Evolutionary conservation across 805 yeast species (phyloP).

Genomic region (Maudiozyma serrabonitensis): DNA sequence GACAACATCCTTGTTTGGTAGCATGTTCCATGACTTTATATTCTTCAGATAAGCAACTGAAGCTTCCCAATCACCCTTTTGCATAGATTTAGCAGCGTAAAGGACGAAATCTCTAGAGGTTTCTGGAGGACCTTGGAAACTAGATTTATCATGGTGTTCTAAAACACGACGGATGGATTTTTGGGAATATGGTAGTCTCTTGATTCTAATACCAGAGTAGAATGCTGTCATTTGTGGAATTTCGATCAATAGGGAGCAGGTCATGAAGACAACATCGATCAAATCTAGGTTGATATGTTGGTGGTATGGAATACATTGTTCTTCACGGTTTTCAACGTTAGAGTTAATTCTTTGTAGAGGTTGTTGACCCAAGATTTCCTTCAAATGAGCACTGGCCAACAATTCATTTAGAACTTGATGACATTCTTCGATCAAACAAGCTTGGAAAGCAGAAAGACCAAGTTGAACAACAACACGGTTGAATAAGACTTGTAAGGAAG

Average conservation of each 20-base stretch:
- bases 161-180: slow-evolving; percentile 86
- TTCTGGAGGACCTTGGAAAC: slow-evolving; percentile 96
- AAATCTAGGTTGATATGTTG: slow-evolving; percentile 95
- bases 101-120: slow-evolving; percentile 87
- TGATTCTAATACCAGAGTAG: slow-evolving; percentile 49
- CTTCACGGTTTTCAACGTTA: slow-evolving; percentile 30
- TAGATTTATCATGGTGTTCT: slow-evolving; percentile 88
- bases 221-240: slow-evolving; percentile 81
- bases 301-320: slow-evolving; percentile 90
- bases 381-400: slow-evolving; percentile 73
- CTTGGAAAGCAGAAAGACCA: slow-evolving; percentile 91
- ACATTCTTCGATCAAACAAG: slow-evolving; percentile 75
- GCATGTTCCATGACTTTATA: slow-evolving; percentile 72
- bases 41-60: slow-evolving; percentile 53
- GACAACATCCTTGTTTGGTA: slow-evolving; percentile 58
- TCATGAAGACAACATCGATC: slow-evolving; percentile 87
- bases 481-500: slow-evolving; percentile 80
- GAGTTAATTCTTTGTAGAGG: slow-evolving; percentile 49
- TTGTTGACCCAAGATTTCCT: slow-evolving; percentile 92
- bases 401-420: slow-evolving; percentile 83
- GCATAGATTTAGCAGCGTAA: slow-evolving; percentile 83
- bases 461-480: slow-evolving; percentile 93
- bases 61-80: slow-evolving; percentile 80
- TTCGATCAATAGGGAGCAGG: slow-evolving; percentile 81
- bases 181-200: slow-evolving; percentile 45